Conservation (phyloP, 2,329 filamentous ascomycete species). For the Botrytis deweyae region DNA sequence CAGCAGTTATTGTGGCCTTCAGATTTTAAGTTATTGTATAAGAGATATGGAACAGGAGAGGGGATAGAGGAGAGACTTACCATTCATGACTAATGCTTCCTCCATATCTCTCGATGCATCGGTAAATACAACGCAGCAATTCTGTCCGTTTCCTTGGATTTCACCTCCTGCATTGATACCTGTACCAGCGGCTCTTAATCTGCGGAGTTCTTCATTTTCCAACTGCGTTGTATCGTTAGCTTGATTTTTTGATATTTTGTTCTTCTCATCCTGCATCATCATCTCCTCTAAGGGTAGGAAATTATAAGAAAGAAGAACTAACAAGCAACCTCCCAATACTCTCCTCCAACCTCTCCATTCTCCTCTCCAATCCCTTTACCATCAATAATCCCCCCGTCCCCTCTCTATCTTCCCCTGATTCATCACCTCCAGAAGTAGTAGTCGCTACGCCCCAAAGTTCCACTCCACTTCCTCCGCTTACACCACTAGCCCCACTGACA, state of each 20-base stretch:
- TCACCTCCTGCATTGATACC: background rate
- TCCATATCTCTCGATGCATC: conserved; percentile 33
- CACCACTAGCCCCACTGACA: background rate
- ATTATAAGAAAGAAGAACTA: background rate
- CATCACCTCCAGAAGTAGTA: conserved; percentile 20
- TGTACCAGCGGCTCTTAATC: background rate
- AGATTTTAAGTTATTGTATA: no score
- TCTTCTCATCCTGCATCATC: background rate
- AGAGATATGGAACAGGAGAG: background rate
- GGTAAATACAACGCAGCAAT: conserved; percentile 35
- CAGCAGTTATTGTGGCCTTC: conserved; percentile 30
- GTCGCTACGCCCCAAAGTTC: conserved; percentile 38
- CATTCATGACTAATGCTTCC: conserved; percentile 4
- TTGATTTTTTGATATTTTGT: accelerated
- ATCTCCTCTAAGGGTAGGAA: background rate
- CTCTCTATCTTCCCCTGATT: conserved; percentile 16
- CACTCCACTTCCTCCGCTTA: conserved; percentile 14
- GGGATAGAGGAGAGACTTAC: background rate
- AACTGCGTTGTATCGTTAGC: background rate
- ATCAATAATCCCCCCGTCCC: conserved; percentile 27
- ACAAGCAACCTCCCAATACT: conserved; percentile 33
- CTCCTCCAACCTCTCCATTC: conserved; percentile 36
- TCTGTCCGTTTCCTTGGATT: conserved; percentile 14
- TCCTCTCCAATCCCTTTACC: conserved; percentile 30
- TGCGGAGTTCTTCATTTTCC: conserved; percentile 16